Conservation (phyloP, 1,284 basidiomycete species). For the Papiliotrema nemorosa region DNA sequence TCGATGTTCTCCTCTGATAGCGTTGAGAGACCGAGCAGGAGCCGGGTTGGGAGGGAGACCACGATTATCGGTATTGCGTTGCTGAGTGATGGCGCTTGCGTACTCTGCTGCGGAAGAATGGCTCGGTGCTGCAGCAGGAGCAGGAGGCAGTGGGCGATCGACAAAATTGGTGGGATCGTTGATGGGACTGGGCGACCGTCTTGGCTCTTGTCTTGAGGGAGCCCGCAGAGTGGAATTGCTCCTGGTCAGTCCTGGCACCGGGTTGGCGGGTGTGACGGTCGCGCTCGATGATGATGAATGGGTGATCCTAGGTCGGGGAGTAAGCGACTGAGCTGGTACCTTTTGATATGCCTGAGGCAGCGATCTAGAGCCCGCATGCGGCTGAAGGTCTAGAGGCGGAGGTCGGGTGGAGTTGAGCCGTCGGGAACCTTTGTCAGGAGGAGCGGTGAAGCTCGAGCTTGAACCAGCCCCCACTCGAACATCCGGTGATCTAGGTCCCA, state of each 20-base stretch:
- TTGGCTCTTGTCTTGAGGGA: constrained; percentile 21
- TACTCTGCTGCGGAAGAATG: constrained; percentile 29
- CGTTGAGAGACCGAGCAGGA: constrained; percentile 12
- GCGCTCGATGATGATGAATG: constrained; percentile 7
- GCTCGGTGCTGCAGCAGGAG: constrained; percentile 10
- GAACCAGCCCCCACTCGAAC: not conserved
- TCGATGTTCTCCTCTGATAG: constrained; percentile 11
- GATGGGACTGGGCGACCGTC: constrained; percentile 37
- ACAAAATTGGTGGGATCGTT: constrained; percentile 23
- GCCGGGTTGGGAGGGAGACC: constrained; percentile 12
- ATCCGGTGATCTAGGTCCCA: constrained; percentile 6
- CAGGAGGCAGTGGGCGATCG: constrained; percentile 31
- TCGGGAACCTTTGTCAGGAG: not conserved
- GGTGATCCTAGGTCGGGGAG: constrained; percentile 16
- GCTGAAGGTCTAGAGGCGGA: constrained; percentile 34
- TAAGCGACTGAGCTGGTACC: constrained; percentile 11
- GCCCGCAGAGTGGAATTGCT: constrained; percentile 25
- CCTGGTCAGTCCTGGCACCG: constrained; percentile 15
- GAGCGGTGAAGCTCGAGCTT: constrained; percentile 5
- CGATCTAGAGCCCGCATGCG: constrained; percentile 17
- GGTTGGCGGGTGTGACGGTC: constrained; percentile 12
- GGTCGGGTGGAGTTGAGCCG: constrained; percentile 30
- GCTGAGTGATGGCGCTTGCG: constrained; percentile 23
- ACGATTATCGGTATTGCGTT: constrained; percentile 8
- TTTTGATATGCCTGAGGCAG: constrained; percentile 32